phyloP scores from a whole-genome alignment of 345 rosid genomes.

The Isatis tinctoria region DNA sequence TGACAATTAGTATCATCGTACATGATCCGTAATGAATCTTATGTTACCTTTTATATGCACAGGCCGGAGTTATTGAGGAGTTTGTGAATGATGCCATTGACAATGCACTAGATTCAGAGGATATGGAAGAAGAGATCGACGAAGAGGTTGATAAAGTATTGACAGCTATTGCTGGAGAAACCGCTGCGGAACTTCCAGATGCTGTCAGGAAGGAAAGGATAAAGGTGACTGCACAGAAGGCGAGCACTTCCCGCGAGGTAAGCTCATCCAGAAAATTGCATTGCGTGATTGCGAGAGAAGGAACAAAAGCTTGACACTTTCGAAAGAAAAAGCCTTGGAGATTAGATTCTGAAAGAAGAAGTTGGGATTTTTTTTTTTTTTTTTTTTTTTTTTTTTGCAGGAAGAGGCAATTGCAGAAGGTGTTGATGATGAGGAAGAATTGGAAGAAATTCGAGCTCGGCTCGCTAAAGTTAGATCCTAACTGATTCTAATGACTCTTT shows the following conservation, averaged over 20 bases:
- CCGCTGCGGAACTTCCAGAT: slow-evolving; percentile 85
- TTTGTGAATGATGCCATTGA: slow-evolving; percentile 81
- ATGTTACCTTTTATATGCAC: slow-evolving; percentile 17
- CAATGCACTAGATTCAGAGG: slow-evolving; percentile 74
- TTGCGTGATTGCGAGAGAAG: not conserved
- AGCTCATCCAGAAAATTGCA: not conserved
- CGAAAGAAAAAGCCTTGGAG: not conserved
- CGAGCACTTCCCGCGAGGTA: slow-evolving; percentile 62
- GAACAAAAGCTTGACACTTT: not conserved
- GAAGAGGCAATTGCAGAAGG: slow-evolving; percentile 85
- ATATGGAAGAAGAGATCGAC: slow-evolving; percentile 86
- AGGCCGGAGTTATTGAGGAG: slow-evolving; percentile 95
- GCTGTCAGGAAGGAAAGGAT: slow-evolving; percentile 75
- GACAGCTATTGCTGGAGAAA: slow-evolving; percentile 91
- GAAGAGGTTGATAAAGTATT: slow-evolving; percentile 95
- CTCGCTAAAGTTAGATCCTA: slow-evolving; percentile 89
- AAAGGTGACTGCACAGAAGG: slow-evolving; percentile 59
- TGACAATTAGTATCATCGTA: not conserved
- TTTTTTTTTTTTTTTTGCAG: slow-evolving; percentile 29
- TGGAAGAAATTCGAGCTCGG: slow-evolving; percentile 84
- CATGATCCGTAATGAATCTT: not conserved
- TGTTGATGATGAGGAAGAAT: slow-evolving; percentile 83
- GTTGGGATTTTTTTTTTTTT: not conserved
- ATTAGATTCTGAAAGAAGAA: slow-evolving; percentile 1
- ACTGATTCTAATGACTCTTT: slow-evolving; percentile 7